Conservation (phyloP, 768 basidiomycete species). For the Mycena rebaudengoi region DNA sequence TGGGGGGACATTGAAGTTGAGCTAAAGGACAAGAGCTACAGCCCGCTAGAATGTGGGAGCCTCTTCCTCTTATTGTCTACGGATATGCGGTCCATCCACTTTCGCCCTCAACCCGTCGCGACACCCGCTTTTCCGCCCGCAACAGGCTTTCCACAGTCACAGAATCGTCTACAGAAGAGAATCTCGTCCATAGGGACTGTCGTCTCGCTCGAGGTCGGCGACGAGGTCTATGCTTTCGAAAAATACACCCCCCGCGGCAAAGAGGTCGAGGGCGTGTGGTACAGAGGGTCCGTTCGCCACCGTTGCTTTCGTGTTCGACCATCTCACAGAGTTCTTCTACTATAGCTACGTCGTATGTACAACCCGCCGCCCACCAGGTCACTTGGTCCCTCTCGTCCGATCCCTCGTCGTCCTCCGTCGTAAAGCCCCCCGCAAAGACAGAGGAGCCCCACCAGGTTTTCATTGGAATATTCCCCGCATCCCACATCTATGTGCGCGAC, state of each 20-base stretch:
- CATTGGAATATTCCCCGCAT: constrained; percentile 93
- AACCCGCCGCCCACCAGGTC: constrained; percentile 74
- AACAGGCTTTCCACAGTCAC: constrained; percentile 70
- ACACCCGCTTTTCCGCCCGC: constrained; percentile 67
- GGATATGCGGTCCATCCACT: constrained; percentile 92
- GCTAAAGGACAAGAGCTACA: too few relatives aligned
- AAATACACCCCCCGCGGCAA: constrained; percentile 79
- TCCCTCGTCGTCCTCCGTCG: constrained; percentile 56
- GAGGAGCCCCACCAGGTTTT: constrained; percentile 89
- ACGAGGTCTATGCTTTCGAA: constrained; percentile 98
- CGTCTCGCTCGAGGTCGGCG: constrained; percentile 91
- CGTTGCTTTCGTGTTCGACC: constrained; percentile 2
- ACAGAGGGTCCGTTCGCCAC: constrained; percentile 79
- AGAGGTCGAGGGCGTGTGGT: constrained; percentile 87
- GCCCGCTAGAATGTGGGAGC: constrained; percentile 47
- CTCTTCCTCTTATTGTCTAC: constrained; percentile 72
- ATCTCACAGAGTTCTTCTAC: constrained; percentile 13
- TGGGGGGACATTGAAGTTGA: too few relatives aligned
- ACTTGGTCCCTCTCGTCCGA: constrained; percentile 70
- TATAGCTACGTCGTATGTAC: constrained; percentile 87
- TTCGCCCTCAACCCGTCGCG: constrained; percentile 75
- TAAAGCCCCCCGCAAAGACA: constrained; percentile 62
- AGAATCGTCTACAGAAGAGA: constrained; percentile 67
- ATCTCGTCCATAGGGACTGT: constrained; percentile 75
- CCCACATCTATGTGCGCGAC: constrained; percentile 88